Evolutionary conservation across 2,329 filamentous ascomycete genomes (phyloP), one percentile per base, ranked within the genome.

Genomic region (Ceratocystis harringtonii): DNA sequence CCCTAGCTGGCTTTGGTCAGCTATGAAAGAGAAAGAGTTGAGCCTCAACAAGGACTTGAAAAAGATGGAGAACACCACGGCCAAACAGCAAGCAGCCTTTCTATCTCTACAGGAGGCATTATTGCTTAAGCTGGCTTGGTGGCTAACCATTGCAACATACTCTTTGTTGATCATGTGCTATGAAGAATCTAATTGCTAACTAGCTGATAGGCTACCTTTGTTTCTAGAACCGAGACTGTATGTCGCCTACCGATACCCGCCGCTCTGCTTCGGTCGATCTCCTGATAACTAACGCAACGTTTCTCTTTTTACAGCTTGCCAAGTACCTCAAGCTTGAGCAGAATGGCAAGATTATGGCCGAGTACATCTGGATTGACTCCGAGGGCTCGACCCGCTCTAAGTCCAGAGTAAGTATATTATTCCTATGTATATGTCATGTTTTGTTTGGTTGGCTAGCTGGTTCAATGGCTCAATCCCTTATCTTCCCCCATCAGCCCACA

Each of bases 281-380:
- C n/a, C 60, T 25, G 15, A 62, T 32, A 60, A 61, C 61, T 60
- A 52, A 64, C 55, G 28, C 43, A 15, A 32, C 61, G 5, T 57
- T 4, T 41, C 36, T 41, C 32, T 52, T 65, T 64, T 63, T 69
- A 72, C 77, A 96, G 90, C 86, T 96, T 77, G 80, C 87, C 77
- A 96, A 96, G 79, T 97, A 92, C 83, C 85, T 94, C 79, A 81
- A 81, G 74, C 89, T 97, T 73, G 87, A 91, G 76, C 92, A 97
- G 81, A 89, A 88, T 77, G 92, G 91, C 76, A 80, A 79, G 72
- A 81, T 95, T 75, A 94, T 96, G 78, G 92, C 91, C 74, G 92
- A 96, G 80, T 96, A 96, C 79, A 86, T 96, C 81, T 96, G 92
- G 92, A 88, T 96, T 75, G 92, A 96, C 74, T 81, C 88, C 70